Evolutionary conservation across 345 rosid species (phyloP).

Genomic region (Gossypium herbaceum): DNA sequence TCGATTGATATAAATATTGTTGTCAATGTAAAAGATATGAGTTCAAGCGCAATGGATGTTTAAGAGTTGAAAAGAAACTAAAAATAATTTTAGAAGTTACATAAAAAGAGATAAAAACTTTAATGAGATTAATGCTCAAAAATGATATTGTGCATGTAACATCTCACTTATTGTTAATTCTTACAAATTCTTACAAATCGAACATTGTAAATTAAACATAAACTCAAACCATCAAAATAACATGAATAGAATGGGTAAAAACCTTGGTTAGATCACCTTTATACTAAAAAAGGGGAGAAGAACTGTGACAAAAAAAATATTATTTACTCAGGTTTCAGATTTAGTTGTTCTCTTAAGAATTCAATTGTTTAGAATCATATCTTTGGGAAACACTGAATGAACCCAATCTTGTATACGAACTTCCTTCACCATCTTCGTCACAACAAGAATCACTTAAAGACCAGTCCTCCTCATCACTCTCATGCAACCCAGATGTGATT

Average conservation of each 20-base stretch:
- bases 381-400: neutral
- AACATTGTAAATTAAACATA: too few species aligned
- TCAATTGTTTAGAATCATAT: neutral
- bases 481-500: slow-evolving; percentile 8
- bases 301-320: neutral
- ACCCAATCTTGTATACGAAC: neutral
- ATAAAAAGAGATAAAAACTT: too few species aligned
- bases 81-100: too few species aligned
- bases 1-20: too few species aligned
- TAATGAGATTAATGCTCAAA: too few species aligned
- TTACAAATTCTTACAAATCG: too few species aligned
- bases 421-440: slow-evolving; percentile 4
- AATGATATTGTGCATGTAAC: too few species aligned
- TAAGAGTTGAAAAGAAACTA: too few species aligned
- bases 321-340: neutral
- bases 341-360: neutral
- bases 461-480: slow-evolving; percentile 16
- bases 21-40: accelerated
- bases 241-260: neutral
- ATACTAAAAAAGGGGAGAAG: neutral
- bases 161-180: too few species aligned
- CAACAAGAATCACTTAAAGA: slow-evolving; percentile 10
- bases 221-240: neutral
- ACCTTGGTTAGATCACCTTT: neutral
- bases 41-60: too few species aligned